A percentile compares a stretch with the other conserved stretches of the same genome.
These are phyloP conservation scores for Cynara cardunculus DNA, from an alignment of 129 eudicot species.

Conservation along the genomic window DNA sequence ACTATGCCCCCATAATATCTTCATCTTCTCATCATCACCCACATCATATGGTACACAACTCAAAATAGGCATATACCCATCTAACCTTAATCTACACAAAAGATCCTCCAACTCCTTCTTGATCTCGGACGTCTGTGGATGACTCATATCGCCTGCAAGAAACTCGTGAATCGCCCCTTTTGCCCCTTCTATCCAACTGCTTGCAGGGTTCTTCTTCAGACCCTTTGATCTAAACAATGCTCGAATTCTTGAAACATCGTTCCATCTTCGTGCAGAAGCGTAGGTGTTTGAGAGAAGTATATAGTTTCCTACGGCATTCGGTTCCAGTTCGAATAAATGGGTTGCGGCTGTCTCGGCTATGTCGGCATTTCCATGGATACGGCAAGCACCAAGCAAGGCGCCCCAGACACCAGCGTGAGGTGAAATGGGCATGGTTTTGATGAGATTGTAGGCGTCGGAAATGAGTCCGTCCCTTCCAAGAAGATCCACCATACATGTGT, in stretches of 20 bases:
- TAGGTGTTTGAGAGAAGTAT: constrained; percentile 46
- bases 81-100: constrained; percentile 22
- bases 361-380: constrained; percentile 47
- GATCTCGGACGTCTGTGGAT: constrained; percentile 42
- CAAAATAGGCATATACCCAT: constrained; percentile 51
- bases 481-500: constrained; percentile 57
- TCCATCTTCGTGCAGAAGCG: constrained; percentile 60
- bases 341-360: constrained; percentile 61
- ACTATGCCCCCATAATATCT: constrained; percentile 53
- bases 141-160: constrained; percentile 48
- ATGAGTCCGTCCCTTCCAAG: constrained; percentile 52
- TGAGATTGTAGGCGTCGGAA: constrained; percentile 44
- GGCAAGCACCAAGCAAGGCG: constrained; percentile 70
- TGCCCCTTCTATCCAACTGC: constrained; percentile 59
- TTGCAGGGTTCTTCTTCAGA: constrained; percentile 46
- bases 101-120: constrained; percentile 35
- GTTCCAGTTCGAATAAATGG: constrained; percentile 55
- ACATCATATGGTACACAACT: constrained; percentile 53
- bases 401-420: constrained; percentile 63
- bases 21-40: constrained; percentile 51
- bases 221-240: constrained; percentile 42
- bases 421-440: constrained; percentile 47
- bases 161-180: constrained; percentile 61
- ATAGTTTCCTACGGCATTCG: constrained; percentile 49
- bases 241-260: constrained; percentile 44